Conservation (phyloP, 352 stramenopile species). For the Pythium aphanidermatum region DNA sequence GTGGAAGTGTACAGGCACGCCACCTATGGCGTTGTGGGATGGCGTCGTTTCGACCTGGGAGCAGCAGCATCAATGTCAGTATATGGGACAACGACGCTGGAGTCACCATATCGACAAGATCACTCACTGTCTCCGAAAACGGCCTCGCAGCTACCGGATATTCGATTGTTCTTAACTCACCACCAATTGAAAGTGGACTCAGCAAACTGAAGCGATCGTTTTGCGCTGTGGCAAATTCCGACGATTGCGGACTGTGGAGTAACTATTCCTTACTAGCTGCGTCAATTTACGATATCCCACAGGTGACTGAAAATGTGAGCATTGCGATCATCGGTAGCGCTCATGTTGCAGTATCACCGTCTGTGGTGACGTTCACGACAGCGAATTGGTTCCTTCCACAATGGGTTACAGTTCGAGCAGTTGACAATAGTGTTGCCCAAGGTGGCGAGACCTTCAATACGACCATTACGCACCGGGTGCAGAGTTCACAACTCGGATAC, state of each 20-base stretch:
- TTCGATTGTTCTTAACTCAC: conserved; percentile 59
- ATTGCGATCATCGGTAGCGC: conserved; percentile 47
- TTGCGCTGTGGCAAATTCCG: conserved; percentile 24
- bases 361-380: conserved; percentile 53
- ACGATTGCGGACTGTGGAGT: conserved; percentile 44
- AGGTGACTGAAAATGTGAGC: conserved; percentile 32
- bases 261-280: conserved; percentile 28
- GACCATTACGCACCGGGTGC: conserved; percentile 47
- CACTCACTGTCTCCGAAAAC: conserved; percentile 33
- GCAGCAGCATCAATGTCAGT: conserved; percentile 42
- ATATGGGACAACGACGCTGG: conserved; percentile 79
- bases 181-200: conserved; percentile 23
- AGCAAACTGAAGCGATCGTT: conserved; percentile 19
- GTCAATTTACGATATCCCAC: conserved; percentile 23
- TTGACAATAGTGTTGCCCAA: conserved; percentile 42
- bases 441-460: conserved; percentile 17
- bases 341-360: conserved; percentile 42
- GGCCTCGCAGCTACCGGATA: conserved; percentile 19
- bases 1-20: conserved; percentile 29
- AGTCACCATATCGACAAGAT: conserved; percentile 42
- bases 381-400: conserved; percentile 62
- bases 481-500: conserved; percentile 44
- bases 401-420: conserved; percentile 35
- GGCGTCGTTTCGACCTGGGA: conserved; percentile 32
- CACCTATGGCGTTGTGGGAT: conserved; percentile 70